Conservation (phyloP, 345 rosid genomes). For the Boechera retrofracta region DNA sequence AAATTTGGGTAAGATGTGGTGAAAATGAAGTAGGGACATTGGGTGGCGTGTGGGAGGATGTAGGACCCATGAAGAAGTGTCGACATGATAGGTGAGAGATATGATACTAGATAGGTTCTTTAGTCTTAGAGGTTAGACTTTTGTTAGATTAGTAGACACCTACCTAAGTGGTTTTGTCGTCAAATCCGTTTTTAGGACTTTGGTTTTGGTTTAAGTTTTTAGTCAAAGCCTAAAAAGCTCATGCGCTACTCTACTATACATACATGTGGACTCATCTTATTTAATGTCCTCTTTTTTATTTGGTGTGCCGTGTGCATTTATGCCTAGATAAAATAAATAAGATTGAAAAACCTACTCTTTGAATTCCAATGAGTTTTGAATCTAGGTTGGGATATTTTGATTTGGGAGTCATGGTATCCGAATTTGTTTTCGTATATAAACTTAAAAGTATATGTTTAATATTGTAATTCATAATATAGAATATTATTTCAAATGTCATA, state of each 20-base stretch:
- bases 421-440: too few relatives aligned
- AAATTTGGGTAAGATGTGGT: constrained; percentile 47
- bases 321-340: constrained; percentile 24
- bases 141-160: constrained; percentile 34
- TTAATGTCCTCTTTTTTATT: constrained; percentile 18
- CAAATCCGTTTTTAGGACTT: constrained; percentile 36
- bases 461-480: too few relatives aligned
- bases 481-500: not conserved
- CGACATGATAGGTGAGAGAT: constrained; percentile 43
- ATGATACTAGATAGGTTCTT: constrained; percentile 29
- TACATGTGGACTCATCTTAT: constrained; percentile 29
- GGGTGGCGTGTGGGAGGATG: constrained; percentile 17
- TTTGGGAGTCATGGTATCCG: not conserved
- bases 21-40: constrained; percentile 30
- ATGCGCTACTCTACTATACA: constrained; percentile 42
- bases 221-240: constrained; percentile 46
- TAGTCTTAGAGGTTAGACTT: constrained; percentile 34
- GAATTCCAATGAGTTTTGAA: not conserved
- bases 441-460: too few relatives aligned
- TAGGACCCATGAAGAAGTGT: constrained; percentile 30
- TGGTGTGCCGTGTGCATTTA: constrained; percentile 40
- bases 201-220: constrained; percentile 21
- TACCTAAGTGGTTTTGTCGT: constrained; percentile 40
- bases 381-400: not conserved
- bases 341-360: not conserved